Base-by-base conservation (phyloP, 176 grass and related monocot genomes). In the Chloris gayana region DNA sequence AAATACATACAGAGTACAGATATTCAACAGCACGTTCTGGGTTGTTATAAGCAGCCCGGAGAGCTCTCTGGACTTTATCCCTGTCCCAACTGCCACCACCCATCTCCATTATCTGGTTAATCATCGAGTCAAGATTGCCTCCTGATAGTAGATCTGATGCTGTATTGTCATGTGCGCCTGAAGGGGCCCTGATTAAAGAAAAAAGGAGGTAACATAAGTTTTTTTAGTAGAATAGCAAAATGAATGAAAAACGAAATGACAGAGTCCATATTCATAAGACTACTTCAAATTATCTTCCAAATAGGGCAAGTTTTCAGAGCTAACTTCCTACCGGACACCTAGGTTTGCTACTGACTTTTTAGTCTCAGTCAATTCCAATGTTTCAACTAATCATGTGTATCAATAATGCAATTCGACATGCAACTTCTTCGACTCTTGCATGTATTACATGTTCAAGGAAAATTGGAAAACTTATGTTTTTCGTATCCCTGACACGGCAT, bases 11-110 rank as follows among this genome's bases (percentile, higher is more conserved):
- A 84, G 96, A 99, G 79, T 99, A 99, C 58, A 99, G 70, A 70
- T 99, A 99, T 70, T 99, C 96, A 75, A 99, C 91, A 56, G 96
- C 96, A 57, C 96, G 93, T 46, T 99, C 96, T 25, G 96, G 96
- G 53, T 99, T 95, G 84, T 99, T 99, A 81, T 99, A 99, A 62
- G 96, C 93, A 1, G 96, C 93, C 65, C 85, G 88, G 60, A 99
- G 93, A 66, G 96, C 96, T 24, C 75, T 87, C 59, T 89, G 71
- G 72, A 99, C 85, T 69, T 82, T 88, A 69, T 95, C 88, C 88
- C 70, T 93, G 61, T 99, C 96, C 96, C 96, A 99, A 70, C 85
- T 95, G 42, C 96, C 96, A 75, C 92, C 92, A 61, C 96, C 96
- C 96, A 99, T 95, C 64, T 99, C 96, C 88, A 95, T 91, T 81